Evolutionary conservation across 768 basidiomycete species (phyloP).

Genomic region (Kwoniella pini): DNA sequence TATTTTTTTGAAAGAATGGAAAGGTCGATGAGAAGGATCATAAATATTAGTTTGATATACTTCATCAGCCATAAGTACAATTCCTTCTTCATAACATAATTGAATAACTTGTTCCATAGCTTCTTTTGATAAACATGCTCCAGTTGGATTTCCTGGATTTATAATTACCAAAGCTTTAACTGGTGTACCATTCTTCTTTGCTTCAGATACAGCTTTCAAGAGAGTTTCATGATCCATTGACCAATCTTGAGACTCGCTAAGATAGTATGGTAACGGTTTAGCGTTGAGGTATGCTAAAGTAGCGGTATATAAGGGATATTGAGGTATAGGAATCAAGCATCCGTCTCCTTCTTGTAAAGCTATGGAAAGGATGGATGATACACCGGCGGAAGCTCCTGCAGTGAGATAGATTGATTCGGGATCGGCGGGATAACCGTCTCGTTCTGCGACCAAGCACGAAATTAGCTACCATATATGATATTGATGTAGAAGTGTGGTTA

Average conservation of each 20-base stretch:
- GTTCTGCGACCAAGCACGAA: slow-evolving; percentile 60
- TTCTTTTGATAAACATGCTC: slow-evolving; percentile 70
- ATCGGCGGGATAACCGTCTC: slow-evolving; percentile 82
- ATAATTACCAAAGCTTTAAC: slow-evolving; percentile 91
- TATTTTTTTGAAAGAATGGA: slow-evolving; percentile 91
- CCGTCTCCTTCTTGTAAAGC: slow-evolving; percentile 52
- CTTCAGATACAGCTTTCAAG: slow-evolving; percentile 66
- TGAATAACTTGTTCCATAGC: slow-evolving; percentile 76
- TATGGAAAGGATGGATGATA: slow-evolving; percentile 60
- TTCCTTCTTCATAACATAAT: slow-evolving; percentile 77
- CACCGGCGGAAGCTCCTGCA: slow-evolving; percentile 88
- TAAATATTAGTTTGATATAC: slow-evolving; percentile 98
- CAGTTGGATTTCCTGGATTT: slow-evolving; percentile 98
- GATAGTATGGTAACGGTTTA: slow-evolving; percentile 80
- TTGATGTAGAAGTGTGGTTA: too few relatives aligned
- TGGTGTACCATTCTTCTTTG: slow-evolving; percentile 63
- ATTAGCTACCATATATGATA: background rate
- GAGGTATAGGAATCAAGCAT: slow-evolving; percentile 83
- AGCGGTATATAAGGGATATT: slow-evolving; percentile 97
- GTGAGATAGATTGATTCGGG: slow-evolving; percentile 91
- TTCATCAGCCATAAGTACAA: slow-evolving; percentile 93
- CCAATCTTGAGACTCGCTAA: slow-evolving; percentile 81
- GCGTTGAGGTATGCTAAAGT: slow-evolving; percentile 83
- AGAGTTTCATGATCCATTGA: slow-evolving; percentile 72
- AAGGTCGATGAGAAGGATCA: slow-evolving; percentile 64